A percentile compares a stretch with the other conserved stretches of the same genome.
Conservation (phyloP, 2,329 filamentous ascomycete species). For the Fusarium sp. region DNA sequence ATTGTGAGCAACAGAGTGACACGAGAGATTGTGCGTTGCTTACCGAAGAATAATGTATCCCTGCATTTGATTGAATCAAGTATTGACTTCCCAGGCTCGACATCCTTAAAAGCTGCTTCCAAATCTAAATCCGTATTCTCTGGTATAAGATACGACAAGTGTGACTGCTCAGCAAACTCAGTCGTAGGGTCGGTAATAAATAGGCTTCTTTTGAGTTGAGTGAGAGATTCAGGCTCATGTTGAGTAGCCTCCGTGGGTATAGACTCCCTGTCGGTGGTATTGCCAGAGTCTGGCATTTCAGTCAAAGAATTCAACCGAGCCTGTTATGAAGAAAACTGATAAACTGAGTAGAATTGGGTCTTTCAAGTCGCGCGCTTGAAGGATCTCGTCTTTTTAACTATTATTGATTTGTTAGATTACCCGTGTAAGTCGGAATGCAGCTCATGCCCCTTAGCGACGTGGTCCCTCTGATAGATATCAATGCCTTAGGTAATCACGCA, state of each 20-base stretch:
- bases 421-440: constrained; percentile 38
- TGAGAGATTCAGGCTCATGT: constrained; percentile 35
- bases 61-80: constrained; percentile 70
- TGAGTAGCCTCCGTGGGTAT: constrained; percentile 26
- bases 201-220: constrained; percentile 33
- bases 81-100: constrained; percentile 55
- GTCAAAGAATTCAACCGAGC: not conserved
- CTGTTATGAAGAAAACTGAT: not conserved
- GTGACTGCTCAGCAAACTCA: constrained; percentile 65
- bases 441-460: constrained; percentile 37
- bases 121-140: constrained; percentile 64
- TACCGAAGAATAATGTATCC: constrained; percentile 78
- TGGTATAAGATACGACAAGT: constrained; percentile 70
- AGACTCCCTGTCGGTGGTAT: constrained; percentile 29
- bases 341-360: not conserved
- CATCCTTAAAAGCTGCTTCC: constrained; percentile 59
- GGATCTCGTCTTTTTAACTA: constrained; percentile 2
- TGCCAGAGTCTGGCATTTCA: constrained; percentile 36
- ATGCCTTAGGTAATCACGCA: constrained; percentile 9
- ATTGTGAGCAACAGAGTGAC: constrained; percentile 46
- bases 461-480: constrained; percentile 18
- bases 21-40: constrained; percentile 50
- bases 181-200: constrained; percentile 40
- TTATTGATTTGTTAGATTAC: constrained; percentile 22
- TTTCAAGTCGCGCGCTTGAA: not conserved